Conservation (phyloP, 139 green algal genomes). For the Desmodesmus armatus region DNA sequence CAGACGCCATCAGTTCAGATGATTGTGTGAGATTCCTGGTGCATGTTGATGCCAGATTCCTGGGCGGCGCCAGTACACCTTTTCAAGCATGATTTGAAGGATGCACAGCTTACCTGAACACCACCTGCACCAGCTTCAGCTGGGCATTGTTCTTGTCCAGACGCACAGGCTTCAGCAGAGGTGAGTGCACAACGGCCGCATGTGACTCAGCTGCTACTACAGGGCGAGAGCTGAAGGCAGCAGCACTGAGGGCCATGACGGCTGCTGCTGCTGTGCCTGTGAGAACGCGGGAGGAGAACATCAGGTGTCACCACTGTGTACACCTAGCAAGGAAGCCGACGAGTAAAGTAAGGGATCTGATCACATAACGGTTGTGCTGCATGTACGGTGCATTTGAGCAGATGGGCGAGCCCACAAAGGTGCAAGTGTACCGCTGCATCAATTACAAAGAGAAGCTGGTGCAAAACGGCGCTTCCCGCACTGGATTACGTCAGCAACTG, state of each 20-base stretch:
- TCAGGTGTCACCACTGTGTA: no score
- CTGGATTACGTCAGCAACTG: no score
- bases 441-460: not conserved
- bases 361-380: not conserved
- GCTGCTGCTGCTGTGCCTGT: not conserved
- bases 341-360: not conserved
- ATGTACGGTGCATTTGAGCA: not conserved
- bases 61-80: not conserved
- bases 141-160: conserved; percentile 36
- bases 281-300: not conserved
- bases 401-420: not conserved
- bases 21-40: not conserved
- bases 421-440: not conserved
- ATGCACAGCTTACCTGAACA: conserved; percentile 68
- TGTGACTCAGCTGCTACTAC: not conserved
- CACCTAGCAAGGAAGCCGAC: not conserved
- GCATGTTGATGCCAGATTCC: not conserved
- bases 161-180: not conserved
- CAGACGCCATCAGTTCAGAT: no score
- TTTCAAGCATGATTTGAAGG: not conserved
- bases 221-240: not conserved
- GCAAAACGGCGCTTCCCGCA: no score
- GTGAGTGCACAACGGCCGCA: not conserved
- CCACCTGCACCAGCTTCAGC: conserved; percentile 76
- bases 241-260: not conserved